Percentiles rank a stretch among this genome's conserved stretches.
Evolutionary conservation across 2,329 filamentous ascomycete genomes (phyloP).

Genomic region (Aspergillus sp.): DNA sequence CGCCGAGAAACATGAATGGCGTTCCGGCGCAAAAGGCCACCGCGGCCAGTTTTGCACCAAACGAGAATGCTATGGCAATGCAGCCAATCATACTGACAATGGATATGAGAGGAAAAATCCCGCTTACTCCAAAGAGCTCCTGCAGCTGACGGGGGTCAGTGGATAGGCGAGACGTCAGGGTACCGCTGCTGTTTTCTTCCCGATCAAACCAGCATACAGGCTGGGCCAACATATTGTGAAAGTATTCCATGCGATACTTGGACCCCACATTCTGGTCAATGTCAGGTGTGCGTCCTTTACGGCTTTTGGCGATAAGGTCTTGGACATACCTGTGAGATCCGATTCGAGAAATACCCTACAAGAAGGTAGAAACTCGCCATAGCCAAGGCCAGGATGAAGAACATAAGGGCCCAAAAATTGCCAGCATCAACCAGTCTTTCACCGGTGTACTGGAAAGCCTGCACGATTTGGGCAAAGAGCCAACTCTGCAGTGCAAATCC

Average conservation of each 20-base stretch:
- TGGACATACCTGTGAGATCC: slow-evolving; percentile 44
- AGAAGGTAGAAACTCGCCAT: slow-evolving; percentile 46
- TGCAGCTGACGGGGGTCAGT: slow-evolving; percentile 29
- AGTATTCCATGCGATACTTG: background rate
- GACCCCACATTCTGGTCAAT: background rate
- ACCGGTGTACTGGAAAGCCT: slow-evolving; percentile 47
- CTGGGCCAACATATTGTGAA: background rate
- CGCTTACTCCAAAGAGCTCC: slow-evolving; percentile 50
- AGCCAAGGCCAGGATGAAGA: slow-evolving; percentile 53
- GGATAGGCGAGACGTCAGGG: background rate
- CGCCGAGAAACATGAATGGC: slow-evolving; percentile 50
- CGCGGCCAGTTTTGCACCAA: slow-evolving; percentile 73
- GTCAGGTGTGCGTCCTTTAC: no score
- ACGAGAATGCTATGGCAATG: slow-evolving; percentile 65
- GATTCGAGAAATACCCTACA: slow-evolving; percentile 47
- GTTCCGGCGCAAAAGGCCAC: slow-evolving; percentile 62
- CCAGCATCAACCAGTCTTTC: slow-evolving; percentile 39
- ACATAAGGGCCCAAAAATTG: slow-evolving; percentile 57
- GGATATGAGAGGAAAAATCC: slow-evolving; percentile 56
- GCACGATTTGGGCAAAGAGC: slow-evolving; percentile 50
- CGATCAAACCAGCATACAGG: background rate
- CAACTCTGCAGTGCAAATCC: slow-evolving; percentile 36
- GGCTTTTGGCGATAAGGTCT: no score
- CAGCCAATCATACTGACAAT: slow-evolving; percentile 65
- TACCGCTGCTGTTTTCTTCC: background rate